Evolutionary conservation across 208 protist species (phyloP).

Genomic region (Crithidia brevicula): DNA sequence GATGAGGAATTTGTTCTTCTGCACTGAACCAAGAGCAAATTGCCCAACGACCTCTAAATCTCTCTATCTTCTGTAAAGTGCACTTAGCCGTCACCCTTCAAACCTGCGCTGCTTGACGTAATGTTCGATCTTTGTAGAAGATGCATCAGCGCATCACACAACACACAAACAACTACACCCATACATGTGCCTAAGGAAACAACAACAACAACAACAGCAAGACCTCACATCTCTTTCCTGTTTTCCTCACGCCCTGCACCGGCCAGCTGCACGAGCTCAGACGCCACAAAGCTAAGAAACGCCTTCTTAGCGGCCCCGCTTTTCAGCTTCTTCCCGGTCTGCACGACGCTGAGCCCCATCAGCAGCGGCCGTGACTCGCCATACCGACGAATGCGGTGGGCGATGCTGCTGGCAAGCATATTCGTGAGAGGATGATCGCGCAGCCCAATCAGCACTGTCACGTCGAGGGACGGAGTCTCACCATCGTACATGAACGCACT

Average conservation of each 20-base stretch:
- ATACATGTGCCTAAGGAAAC: too few species aligned
- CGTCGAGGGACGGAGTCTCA: constrained; percentile 49
- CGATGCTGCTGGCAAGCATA: constrained; percentile 59
- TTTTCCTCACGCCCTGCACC: background rate
- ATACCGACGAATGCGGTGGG: constrained; percentile 45
- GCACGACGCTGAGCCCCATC: constrained; percentile 67
- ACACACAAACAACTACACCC: too few species aligned
- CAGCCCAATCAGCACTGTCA: constrained; percentile 67
- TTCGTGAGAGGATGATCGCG: constrained; percentile 86
- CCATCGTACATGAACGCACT: constrained; percentile 37
- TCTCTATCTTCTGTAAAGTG: too few species aligned
- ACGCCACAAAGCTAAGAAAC: constrained; percentile 48
- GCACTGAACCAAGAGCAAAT: too few species aligned
- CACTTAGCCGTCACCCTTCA: too few species aligned
- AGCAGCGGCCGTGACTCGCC: constrained; percentile 62
- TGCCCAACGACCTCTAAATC: too few species aligned
- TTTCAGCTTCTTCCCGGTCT: constrained; percentile 50
- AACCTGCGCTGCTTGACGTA: too few species aligned
- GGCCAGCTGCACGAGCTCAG: constrained; percentile 43
- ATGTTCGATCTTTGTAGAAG: too few species aligned
- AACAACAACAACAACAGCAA: too few species aligned
- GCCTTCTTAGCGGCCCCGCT: constrained; percentile 30
- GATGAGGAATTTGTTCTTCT: too few species aligned
- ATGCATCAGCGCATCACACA: too few species aligned
- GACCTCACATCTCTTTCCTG: too few species aligned